Evolutionary conservation across 1,139 yeast genomes (phyloP).

Genomic region (Protomyces gravidus): DNA sequence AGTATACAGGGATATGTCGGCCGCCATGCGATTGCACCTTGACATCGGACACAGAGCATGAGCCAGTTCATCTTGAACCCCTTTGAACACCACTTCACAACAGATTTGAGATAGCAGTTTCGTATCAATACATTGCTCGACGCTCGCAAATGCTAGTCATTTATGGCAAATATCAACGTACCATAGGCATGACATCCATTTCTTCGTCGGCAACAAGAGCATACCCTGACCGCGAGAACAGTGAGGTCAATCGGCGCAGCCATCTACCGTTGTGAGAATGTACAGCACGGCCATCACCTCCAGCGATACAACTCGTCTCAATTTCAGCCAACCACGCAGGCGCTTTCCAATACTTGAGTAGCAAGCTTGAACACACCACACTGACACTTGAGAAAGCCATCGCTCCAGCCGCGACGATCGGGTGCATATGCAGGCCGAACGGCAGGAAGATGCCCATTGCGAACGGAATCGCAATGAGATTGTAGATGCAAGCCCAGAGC

Average conservation of each 20-base stretch:
- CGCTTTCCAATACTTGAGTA: constrained; percentile 48
- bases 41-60: too few relatives aligned
- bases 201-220: constrained; percentile 5
- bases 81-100: too few relatives aligned
- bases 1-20: too few relatives aligned
- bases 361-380: constrained; percentile 75
- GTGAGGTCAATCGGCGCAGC: too few relatives aligned
- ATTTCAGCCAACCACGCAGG: constrained; percentile 33
- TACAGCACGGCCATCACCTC: not conserved
- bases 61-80: too few relatives aligned
- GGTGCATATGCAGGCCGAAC: constrained; percentile 77
- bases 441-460: constrained; percentile 91
- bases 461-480: constrained; percentile 82
- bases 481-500: constrained; percentile 80
- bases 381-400: constrained; percentile 92
- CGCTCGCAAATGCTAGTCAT: too few relatives aligned
- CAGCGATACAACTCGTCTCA: not conserved
- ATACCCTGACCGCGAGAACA: not conserved
- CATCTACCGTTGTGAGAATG: not conserved
- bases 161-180: not conserved
- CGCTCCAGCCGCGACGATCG: constrained; percentile 77
- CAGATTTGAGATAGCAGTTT: too few relatives aligned
- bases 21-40: too few relatives aligned
- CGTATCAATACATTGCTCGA: too few relatives aligned
- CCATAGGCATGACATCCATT: constrained; percentile 13